These are phyloP conservation scores for Oryza australiensis DNA, from an alignment of 176 grass and related monocot genomes.

Conservation along the genomic window DNA sequence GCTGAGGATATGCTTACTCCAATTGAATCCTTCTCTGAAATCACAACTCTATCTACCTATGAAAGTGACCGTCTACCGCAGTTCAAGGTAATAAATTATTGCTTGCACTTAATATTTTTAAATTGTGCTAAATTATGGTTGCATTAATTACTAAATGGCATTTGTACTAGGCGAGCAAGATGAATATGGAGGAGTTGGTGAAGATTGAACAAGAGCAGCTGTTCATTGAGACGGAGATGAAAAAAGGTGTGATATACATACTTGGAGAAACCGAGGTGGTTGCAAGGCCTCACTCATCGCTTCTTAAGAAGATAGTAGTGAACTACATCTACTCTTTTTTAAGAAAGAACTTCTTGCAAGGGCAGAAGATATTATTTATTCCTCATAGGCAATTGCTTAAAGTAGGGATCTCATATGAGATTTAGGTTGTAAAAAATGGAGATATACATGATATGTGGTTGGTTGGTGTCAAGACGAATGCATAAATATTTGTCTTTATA, in stretches of 20 bases:
- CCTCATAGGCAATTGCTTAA: constrained; percentile 42
- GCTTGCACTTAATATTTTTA: too few species aligned
- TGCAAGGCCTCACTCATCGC: constrained; percentile 27
- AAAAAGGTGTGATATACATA: constrained; percentile 51
- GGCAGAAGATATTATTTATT: constrained; percentile 41
- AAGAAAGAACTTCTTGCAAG: constrained; percentile 48
- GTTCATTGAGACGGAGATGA: constrained; percentile 33
- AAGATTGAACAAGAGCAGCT: constrained; percentile 40
- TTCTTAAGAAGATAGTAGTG: constrained; percentile 36
- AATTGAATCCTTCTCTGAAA: constrained; percentile 38
- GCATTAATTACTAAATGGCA: background rate
- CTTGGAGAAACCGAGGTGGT: constrained; percentile 47
- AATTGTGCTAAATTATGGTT: background rate
- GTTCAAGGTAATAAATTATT: constrained; percentile 23
- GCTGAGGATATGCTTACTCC: constrained; percentile 37
- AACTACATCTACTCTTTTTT: constrained; percentile 50
- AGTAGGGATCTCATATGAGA: constrained; percentile 56
- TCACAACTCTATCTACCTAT: background rate
- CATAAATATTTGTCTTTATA: background rate
- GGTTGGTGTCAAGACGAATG: background rate
- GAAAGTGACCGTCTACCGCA: constrained; percentile 6
- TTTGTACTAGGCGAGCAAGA: constrained; percentile 14
- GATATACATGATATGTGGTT: background rate
- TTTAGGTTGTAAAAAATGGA: constrained; percentile 8
- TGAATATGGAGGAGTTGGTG: constrained; percentile 20